Percentiles rank a stretch among this genome's conserved stretches.
Conservation (phyloP, 1,139 yeast species). For the Petasospora fabianii region DNA sequence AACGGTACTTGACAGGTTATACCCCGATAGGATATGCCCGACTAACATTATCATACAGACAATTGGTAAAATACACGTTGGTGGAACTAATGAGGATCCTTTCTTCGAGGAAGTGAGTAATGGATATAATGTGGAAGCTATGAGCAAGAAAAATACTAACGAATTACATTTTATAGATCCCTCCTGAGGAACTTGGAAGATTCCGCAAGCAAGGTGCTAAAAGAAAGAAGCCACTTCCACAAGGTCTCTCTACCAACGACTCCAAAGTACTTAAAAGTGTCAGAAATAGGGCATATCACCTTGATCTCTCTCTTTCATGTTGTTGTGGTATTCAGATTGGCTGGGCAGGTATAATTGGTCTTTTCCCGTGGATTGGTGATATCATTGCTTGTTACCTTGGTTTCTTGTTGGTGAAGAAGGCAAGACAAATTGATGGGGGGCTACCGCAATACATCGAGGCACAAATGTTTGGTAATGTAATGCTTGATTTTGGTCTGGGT, state of each 20-base stretch:
- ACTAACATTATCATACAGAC: conserved; percentile 14
- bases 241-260: conserved; percentile 54
- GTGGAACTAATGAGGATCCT: conserved; percentile 22
- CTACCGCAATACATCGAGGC: conserved; percentile 48
- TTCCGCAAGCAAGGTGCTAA: conserved; percentile 28
- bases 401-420: conserved; percentile 43
- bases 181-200: conserved; percentile 22
- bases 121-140: not conserved
- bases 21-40: no score
- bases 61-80: conserved; percentile 24
- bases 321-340: conserved; percentile 71
- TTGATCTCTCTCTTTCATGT: conserved; percentile 57
- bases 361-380: conserved; percentile 67
- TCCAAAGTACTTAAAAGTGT: conserved; percentile 49
- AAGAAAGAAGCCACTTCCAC: conserved; percentile 42
- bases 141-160: not conserved
- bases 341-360: conserved; percentile 69
- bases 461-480: conserved; percentile 60
- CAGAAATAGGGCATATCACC: conserved; percentile 56
- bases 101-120: conserved; percentile 23
- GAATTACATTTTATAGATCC: conserved; percentile 16
- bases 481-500: conserved; percentile 66
- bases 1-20: no score
- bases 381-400: conserved; percentile 49
- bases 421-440: conserved; percentile 60